Percentiles rank a stretch among this genome's conserved stretches.
Evolutionary conservation across 2,329 filamentous ascomycete species (phyloP).

Genomic region (Neofusicoccum sp.): DNA sequence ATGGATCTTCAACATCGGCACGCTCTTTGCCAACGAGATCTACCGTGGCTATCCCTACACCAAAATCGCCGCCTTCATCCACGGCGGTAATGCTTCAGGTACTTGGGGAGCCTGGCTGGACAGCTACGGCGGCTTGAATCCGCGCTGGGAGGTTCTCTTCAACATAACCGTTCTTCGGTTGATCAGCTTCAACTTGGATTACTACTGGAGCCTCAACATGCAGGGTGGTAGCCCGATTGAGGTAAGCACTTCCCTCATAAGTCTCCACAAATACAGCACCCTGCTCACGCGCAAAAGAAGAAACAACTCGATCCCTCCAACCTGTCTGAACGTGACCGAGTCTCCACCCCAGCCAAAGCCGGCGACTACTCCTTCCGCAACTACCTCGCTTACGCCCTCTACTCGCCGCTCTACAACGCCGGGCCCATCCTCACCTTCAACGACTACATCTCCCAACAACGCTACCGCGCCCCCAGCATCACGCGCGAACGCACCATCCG

Average conservation of each 20-base stretch:
- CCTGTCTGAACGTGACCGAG: constrained; percentile 84
- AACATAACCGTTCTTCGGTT: constrained; percentile 90
- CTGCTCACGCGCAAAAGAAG: constrained; percentile 80
- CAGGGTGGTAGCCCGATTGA: constrained; percentile 68
- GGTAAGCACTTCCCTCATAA: constrained; percentile 56
- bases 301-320: constrained; percentile 87
- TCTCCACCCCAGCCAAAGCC: constrained; percentile 69
- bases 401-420: constrained; percentile 87
- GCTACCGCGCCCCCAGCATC: constrained; percentile 70
- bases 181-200: constrained; percentile 96
- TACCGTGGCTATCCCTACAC: constrained; percentile 72
- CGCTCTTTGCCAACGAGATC: constrained; percentile 87
- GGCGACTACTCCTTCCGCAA: constrained; percentile 77
- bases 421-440: constrained; percentile 97
- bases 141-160: constrained; percentile 95
- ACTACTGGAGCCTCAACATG: constrained; percentile 82
- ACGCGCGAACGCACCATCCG: constrained; percentile 68
- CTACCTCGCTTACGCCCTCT: constrained; percentile 85
- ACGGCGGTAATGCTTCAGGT: constrained; percentile 39
- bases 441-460: constrained; percentile 87
- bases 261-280: background rate
- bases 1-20: constrained; percentile 85
- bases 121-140: constrained; percentile 75
- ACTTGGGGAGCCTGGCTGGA: constrained; percentile 73
- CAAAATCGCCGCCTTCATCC: constrained; percentile 49